Base-by-base conservation (phyloP, 1,284 basidiomycete species). In the Austropuccinia psidii region DNA sequence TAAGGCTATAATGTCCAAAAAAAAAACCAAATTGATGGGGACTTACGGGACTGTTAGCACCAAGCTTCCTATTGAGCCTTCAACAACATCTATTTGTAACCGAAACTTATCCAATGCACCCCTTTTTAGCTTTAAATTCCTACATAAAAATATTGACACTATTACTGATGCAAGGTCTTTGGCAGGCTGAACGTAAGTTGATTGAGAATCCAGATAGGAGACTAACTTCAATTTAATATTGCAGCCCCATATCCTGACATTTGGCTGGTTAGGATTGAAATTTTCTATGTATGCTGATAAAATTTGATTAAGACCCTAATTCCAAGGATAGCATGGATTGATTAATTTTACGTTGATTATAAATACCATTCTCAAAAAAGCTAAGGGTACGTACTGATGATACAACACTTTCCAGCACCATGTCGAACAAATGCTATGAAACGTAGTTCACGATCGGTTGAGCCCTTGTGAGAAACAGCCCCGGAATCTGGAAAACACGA, bases 251-350 rank as follows among this genome's bases (percentile, higher is more conserved):
- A 98, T 91, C 35, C 93, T 94, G 83, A 96, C 89, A 79, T 93
- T 94, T 61, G 98, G 89, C 82, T 96, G 92, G 79, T 90, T 89
- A 78, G 93, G 87, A 81, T 98, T 93, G 80, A 99, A 83, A 78
- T 97, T 96, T 83, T 96, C 93, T 76, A 98, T 90, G 85, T 98
- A 98, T 0, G 92, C 90, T 52, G 92, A 91, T 62, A 97, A 87
- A 76, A 96, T 90, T 77, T 90, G 87, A 81, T 96, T 96, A 83
- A 74, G 72, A 11, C 65, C 62, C 72, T 74, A 55, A 33, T 29
- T 4, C 8, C 27, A 43, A 24, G 21, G 15, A 7, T 50, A 31
- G 19, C 2, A n/a, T n/a, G n/a, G n/a, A n/a, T n/a, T n/a, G n/a
- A n/a, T n/a, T n/a, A n/a, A n/a, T 6, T n/a, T n/a, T n/a, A n/a